Base-by-base conservation (phyloP, 306 rosid species). In the Rosa rugosa region DNA sequence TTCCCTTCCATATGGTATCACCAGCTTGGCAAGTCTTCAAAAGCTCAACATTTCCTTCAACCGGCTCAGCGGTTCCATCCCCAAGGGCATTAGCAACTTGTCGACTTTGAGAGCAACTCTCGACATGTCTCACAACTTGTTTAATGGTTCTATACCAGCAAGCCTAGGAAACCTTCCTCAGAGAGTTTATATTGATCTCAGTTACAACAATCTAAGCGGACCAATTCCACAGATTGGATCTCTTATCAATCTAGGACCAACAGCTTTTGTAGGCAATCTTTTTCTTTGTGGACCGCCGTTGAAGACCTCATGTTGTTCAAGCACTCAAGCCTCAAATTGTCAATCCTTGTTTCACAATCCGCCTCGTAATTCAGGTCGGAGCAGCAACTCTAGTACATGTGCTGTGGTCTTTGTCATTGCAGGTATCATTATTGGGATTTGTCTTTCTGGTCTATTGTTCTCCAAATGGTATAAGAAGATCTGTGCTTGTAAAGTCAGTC, bases 221-320 rank as follows among this genome's bases (percentile, higher is more conserved):
- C 86, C 97, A 8, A 89, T 94, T 73, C 98, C 98, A 1, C 98
- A 88, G 81, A 89, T 74, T 77, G 97, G 97, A 77, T 94, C 97
- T 86, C 89, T 94, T 41, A 85, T 92, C 84, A 94, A 89, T 65
- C 84, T 94, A 94, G 98, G 98, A 56, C 98, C 98, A 45, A 94
- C 98, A 31, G 98, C 97, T 77, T 94, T 94, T 79, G 84, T 92
- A 82, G 97, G 97, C 16, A 94, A 94, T 69, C 92, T 89, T 79
- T 89, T 89, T 46, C 89, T 92, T 5, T 94, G 98, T 77, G 98
- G 97, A 41, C 92, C 91, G 17, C 98, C 97, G 5, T 83, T 91
- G 93, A 92, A 91, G 89, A 86, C 82, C 67, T 85, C 91, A 13
- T 94, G 98, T 80, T 83, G 91, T 56, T 80, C 88, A 62, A 88